Percentiles rank a stretch among this genome's conserved stretches.
These are phyloP conservation scores for Xylaria bambusicola DNA, from an alignment of 495 filamentous ascomycete species.

Conservation along the genomic window DNA sequence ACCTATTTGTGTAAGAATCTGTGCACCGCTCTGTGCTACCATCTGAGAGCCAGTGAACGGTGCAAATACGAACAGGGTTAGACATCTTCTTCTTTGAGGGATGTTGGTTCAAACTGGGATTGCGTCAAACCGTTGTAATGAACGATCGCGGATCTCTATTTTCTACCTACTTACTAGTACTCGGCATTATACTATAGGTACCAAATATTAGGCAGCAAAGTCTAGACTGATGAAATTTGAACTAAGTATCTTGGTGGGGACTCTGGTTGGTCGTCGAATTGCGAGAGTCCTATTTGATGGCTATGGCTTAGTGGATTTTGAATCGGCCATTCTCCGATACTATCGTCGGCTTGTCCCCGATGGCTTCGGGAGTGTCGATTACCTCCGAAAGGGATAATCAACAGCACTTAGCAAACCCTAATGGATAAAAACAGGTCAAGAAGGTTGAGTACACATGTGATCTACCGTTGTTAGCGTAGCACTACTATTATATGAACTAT, in stretches of 20 bases:
- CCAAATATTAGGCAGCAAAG: too few species aligned
- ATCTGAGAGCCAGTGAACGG: neutral
- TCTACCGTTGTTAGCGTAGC: neutral
- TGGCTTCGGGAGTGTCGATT: neutral
- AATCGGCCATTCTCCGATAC: slow-evolving; percentile 8
- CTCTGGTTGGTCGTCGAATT: neutral
- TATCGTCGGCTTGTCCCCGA: slow-evolving; percentile 4
- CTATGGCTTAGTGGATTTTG: neutral
- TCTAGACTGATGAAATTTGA: too few species aligned
- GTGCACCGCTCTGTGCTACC: neutral
- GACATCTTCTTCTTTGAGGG: neutral
- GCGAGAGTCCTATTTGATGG: neutral
- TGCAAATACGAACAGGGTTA: neutral
- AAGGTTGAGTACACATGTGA: neutral
- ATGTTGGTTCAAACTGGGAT: slow-evolving; percentile 6
- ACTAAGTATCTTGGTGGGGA: neutral
- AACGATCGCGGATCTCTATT: neutral
- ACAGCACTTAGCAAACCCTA: neutral
- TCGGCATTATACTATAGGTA: too few species aligned
- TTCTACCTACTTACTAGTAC: too few species aligned
- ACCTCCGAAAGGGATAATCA: neutral
- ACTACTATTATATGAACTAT: too few species aligned
- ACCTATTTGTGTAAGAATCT: neutral
- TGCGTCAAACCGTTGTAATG: slow-evolving; percentile 2
- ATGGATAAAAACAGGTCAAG: too few species aligned